Evolutionary conservation across 1,284 basidiomycete genomes (phyloP).

Genomic region (Anthracocystis setariae): DNA sequence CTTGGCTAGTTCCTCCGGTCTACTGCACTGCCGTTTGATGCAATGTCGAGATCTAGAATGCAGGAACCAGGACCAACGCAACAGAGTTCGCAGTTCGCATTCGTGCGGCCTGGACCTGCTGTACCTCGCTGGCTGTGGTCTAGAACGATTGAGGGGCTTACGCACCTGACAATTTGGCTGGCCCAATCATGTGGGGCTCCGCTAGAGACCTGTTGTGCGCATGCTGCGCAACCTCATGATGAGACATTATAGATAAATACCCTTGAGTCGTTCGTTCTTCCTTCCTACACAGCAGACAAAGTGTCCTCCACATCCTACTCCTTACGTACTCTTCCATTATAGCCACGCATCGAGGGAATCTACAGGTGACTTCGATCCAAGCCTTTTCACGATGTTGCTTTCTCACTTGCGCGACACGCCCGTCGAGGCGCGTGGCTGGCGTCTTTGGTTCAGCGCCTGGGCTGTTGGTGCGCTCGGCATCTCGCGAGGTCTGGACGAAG

Average conservation of each 20-base stretch:
- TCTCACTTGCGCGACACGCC: conserved; percentile 43
- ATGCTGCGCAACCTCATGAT: neutral
- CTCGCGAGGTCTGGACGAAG: conserved; percentile 54
- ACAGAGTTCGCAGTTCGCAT: neutral
- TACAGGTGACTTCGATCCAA: too few species aligned
- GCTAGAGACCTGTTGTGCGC: too few species aligned
- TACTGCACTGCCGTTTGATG: too few species aligned
- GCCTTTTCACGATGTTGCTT: conserved; percentile 43
- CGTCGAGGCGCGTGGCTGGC: conserved; percentile 42
- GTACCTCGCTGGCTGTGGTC: neutral
- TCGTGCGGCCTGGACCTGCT: neutral
- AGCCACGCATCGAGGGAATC: too few species aligned
- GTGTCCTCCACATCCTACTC: neutral
- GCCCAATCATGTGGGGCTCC: conserved; percentile 14
- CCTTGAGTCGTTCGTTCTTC: neutral
- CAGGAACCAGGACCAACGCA: conserved; percentile 1
- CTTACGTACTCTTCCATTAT: too few species aligned
- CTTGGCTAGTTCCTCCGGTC: too few species aligned
- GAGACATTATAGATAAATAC: conserved; percentile 9
- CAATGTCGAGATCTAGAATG: conserved; percentile 6
- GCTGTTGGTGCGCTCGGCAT: conserved; percentile 47
- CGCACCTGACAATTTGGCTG: neutral
- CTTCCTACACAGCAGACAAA: too few species aligned
- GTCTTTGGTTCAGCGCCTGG: conserved; percentile 43
- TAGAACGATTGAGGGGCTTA: neutral